phyloP scores from a whole-genome alignment of 208 protist species.

The Trypanosoma caninum region DNA sequence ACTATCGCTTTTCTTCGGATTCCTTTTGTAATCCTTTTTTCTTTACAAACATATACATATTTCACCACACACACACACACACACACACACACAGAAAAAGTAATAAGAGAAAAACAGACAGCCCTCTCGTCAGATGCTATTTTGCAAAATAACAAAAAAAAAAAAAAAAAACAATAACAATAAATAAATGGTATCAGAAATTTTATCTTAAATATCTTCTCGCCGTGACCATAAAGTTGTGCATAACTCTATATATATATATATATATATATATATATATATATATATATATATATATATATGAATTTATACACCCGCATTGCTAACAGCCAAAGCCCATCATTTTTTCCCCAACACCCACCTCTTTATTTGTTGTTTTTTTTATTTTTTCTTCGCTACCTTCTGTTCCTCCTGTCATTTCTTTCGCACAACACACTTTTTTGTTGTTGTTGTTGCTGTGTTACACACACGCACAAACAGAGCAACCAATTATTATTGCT shows the following conservation, averaged over 20 bases:
- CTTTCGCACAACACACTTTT: too few species aligned
- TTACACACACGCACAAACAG: too few species aligned
- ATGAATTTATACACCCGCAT: too few species aligned
- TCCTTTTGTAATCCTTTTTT: too few species aligned
- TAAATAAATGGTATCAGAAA: constrained; percentile 10
- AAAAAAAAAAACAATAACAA: not conserved
- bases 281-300: constrained; percentile 7
- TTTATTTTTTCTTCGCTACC: constrained; percentile 1
- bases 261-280: constrained; percentile 21
- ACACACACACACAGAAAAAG: not conserved
- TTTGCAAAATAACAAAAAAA: not conserved
- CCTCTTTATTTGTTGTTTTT: not conserved
- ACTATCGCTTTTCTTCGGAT: too few species aligned
- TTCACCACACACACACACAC: not conserved
- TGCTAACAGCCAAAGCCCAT: too few species aligned
- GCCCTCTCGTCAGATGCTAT: too few species aligned
- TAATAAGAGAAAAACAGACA: not conserved
- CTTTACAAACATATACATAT: too few species aligned
- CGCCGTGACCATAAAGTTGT: not conserved
- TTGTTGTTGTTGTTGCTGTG: too few species aligned
- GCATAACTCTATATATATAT: constrained; percentile 8
- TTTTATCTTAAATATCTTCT: not conserved
- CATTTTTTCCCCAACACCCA: not conserved
- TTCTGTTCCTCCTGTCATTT: too few species aligned
- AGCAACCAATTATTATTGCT: too few species aligned